These are phyloP conservation scores for Trichoderma endophyticum DNA, from an alignment of 2,329 filamentous ascomycete genomes.

Conservation along the genomic window DNA sequence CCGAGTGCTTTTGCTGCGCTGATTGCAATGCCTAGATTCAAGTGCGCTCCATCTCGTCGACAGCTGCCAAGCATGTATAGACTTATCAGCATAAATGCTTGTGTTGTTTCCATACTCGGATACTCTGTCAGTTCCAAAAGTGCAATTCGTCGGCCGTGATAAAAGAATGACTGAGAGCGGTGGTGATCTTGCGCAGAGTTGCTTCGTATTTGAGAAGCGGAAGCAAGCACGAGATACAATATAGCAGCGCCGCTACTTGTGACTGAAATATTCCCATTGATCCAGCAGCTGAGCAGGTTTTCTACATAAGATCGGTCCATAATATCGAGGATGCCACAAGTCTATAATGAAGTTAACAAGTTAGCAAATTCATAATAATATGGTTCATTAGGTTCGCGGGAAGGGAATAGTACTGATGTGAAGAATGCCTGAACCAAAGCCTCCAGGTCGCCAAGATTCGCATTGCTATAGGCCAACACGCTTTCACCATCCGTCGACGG, in stretches of 20 bases:
- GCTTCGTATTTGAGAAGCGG: not conserved
- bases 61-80: not conserved
- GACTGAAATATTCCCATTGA: not conserved
- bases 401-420: not conserved
- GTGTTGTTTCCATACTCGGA: not conserved
- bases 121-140: not conserved
- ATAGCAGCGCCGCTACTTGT: not conserved
- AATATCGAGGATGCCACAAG: not conserved
- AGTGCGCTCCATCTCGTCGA: not conserved
- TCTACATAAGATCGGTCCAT: not conserved
- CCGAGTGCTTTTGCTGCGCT: not conserved
- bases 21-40: not conserved
- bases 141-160: not conserved
- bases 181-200: not conserved
- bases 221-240: not conserved
- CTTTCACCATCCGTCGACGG: not conserved
- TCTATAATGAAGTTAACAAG: not conserved
- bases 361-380: not conserved
- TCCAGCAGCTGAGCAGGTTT: not conserved
- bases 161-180: slow-evolving; percentile 3
- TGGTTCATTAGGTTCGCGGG: no score
- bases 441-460: not conserved
- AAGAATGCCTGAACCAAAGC: not conserved
- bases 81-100: not conserved
- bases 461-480: not conserved